Conservation (phyloP, 2,329 filamentous ascomycete species). For the Penicillium expansum region DNA sequence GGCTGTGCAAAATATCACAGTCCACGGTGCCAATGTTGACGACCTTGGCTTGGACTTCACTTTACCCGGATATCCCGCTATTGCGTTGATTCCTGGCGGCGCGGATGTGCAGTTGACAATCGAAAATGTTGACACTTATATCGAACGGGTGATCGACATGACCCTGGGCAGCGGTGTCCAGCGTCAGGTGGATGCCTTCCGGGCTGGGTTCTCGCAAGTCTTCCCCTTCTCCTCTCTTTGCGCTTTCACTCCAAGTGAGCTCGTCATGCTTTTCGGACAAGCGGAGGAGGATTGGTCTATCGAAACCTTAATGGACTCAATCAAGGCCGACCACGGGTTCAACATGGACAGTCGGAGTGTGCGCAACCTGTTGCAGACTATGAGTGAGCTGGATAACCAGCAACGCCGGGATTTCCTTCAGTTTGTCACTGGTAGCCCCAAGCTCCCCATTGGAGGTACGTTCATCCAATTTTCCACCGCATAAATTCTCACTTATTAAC, state of each 20-base stretch:
- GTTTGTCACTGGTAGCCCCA: conserved; percentile 96
- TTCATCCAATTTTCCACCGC: not conserved
- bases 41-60: conserved; percentile 94
- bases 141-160: conserved; percentile 87
- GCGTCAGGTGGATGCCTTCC: conserved; percentile 86
- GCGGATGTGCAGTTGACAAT: conserved; percentile 75
- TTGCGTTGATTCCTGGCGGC: conserved; percentile 77
- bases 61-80: conserved; percentile 80
- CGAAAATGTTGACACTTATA: conserved; percentile 83
- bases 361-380: conserved; percentile 85
- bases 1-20: conserved; percentile 65
- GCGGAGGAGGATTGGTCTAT: conserved; percentile 96
- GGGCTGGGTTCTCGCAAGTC: conserved; percentile 85
- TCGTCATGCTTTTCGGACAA: conserved; percentile 90
- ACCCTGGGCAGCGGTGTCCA: conserved; percentile 87
- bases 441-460: conserved; percentile 94
- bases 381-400: conserved; percentile 76
- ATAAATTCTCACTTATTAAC: conserved; percentile 3
- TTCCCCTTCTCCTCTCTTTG: conserved; percentile 91
- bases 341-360: conserved; percentile 98
- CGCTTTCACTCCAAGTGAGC: conserved; percentile 90
- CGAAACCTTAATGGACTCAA: conserved; percentile 95
- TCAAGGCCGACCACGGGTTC: conserved; percentile 97
- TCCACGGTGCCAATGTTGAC: conserved; percentile 76
- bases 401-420: conserved; percentile 92